Conservation (phyloP, 2,329 filamentous ascomycete species). For the Xylariaceae sp. region DNA sequence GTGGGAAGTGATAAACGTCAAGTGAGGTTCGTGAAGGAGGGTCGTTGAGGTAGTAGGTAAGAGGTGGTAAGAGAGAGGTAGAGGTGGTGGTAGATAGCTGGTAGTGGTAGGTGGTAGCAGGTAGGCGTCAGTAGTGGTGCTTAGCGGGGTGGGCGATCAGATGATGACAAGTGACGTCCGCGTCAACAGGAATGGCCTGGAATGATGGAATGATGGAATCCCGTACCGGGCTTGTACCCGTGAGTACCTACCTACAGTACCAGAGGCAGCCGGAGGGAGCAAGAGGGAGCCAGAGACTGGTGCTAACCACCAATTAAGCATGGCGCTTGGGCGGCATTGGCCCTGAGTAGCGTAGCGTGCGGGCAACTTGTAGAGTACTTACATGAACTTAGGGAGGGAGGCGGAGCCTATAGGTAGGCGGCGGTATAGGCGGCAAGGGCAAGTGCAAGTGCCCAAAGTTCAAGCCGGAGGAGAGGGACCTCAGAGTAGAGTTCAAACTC, state of each 20-base stretch:
- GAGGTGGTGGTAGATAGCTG: constrained; percentile 1
- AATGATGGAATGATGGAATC: neutral
- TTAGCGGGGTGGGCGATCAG: constrained; percentile 4
- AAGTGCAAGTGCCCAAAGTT: no score
- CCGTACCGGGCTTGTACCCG: neutral
- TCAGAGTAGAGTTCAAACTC: no score
- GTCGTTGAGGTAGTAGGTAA: neutral
- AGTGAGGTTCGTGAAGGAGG: neutral
- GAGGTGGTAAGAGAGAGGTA: neutral
- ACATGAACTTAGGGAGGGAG: neutral
- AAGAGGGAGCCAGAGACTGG: no score
- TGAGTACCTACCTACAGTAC: neutral
- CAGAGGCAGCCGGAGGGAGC: neutral
- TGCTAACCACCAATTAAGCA: neutral
- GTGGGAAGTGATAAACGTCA: constrained; percentile 14
- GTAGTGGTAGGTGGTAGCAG: neutral
- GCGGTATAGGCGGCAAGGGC: no score
- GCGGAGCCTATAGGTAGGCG: no score
- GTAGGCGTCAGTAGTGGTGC: neutral
- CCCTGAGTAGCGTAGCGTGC: neutral
- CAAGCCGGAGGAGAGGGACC: no score
- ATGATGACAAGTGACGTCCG: constrained; percentile 6
- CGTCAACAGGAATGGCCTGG: no score
- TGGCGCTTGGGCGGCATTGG: neutral
- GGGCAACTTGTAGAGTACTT: no score